phyloP scores from a whole-genome alignment of 140 eudicot species.

The Eryngium alpinum region DNA sequence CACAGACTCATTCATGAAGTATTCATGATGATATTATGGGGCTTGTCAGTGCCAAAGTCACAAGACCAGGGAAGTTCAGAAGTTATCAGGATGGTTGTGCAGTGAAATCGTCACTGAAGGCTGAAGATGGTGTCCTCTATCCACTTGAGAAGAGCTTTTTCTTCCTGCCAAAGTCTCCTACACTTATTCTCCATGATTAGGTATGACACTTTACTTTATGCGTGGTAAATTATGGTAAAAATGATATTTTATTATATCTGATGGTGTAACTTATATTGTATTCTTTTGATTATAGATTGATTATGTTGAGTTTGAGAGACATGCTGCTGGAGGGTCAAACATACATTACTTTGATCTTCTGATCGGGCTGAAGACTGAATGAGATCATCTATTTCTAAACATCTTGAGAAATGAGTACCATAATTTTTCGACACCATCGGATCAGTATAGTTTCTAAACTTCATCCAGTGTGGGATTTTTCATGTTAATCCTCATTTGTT shows the following conservation, averaged over 20 bases:
- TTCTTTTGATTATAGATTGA: conserved; percentile 51
- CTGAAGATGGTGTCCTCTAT: conserved; percentile 92
- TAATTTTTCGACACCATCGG: conserved; percentile 64
- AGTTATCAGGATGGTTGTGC: conserved; percentile 88
- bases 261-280: conserved; percentile 7
- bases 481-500: not conserved
- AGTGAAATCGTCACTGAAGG: conserved; percentile 91
- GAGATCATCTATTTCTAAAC: conserved; percentile 93
- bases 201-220: conserved; percentile 24
- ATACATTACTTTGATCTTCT: conserved; percentile 97
- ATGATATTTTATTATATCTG: not conserved
- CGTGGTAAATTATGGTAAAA: not conserved
- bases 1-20: conserved; percentile 92
- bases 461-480: not conserved
- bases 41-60: conserved; percentile 82
- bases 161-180: conserved; percentile 95
- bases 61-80: conserved; percentile 90
- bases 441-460: conserved; percentile 27
- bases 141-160: conserved; percentile 96
- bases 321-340: conserved; percentile 93
- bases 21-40: conserved; percentile 70
- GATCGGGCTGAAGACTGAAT: conserved; percentile 77
- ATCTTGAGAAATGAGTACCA: conserved; percentile 94
- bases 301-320: conserved; percentile 92
- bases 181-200: conserved; percentile 96